These are phyloP conservation scores for Babesia divergens DNA, from an alignment of 169 alveolate genomes.

Conservation along the genomic window DNA sequence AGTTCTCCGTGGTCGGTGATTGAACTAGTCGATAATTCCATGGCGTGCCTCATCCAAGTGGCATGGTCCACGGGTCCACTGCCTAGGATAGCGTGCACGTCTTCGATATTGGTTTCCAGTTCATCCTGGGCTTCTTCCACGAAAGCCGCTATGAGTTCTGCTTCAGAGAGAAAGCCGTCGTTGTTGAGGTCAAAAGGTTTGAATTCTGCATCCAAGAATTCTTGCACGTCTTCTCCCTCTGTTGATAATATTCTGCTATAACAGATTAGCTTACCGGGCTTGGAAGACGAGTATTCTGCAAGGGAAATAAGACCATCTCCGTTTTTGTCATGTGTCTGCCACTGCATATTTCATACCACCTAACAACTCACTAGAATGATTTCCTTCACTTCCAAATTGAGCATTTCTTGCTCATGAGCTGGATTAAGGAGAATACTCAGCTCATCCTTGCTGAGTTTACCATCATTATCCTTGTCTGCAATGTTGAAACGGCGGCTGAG, in stretches of 20 bases:
- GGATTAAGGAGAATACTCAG: slow-evolving; percentile 69
- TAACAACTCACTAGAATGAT: slow-evolving; percentile 41
- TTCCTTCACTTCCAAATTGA: slow-evolving; percentile 69
- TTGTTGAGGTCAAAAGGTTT: slow-evolving; percentile 70
- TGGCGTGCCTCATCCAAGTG: slow-evolving; percentile 69
- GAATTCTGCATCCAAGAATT: slow-evolving; percentile 51
- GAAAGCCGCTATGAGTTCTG: slow-evolving; percentile 67
- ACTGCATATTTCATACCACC: neutral
- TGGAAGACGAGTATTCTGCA: slow-evolving; percentile 64
- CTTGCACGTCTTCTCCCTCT: slow-evolving; percentile 40
- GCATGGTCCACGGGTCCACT: slow-evolving; percentile 44
- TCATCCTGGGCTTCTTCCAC: slow-evolving; percentile 68
- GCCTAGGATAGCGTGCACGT: slow-evolving; percentile 58
- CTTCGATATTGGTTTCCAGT: slow-evolving; percentile 56
- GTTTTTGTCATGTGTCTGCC: slow-evolving; percentile 69
- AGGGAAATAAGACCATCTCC: slow-evolving; percentile 73
- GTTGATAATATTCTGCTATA: neutral
- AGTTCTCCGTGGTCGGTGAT: slow-evolving; percentile 76
- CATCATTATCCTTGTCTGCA: slow-evolving; percentile 75
- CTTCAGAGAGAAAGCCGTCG: slow-evolving; percentile 69
- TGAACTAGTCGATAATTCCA: slow-evolving; percentile 66
- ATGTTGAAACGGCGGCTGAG: slow-evolving; percentile 67
- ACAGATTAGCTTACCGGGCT: neutral
- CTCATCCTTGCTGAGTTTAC: slow-evolving; percentile 57
- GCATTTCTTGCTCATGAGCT: slow-evolving; percentile 65